Percentiles rank a stretch among this genome's conserved stretches.
phyloP scores from a whole-genome alignment of 1,284 basidiomycete species.

The Neolentinus lepideus region DNA sequence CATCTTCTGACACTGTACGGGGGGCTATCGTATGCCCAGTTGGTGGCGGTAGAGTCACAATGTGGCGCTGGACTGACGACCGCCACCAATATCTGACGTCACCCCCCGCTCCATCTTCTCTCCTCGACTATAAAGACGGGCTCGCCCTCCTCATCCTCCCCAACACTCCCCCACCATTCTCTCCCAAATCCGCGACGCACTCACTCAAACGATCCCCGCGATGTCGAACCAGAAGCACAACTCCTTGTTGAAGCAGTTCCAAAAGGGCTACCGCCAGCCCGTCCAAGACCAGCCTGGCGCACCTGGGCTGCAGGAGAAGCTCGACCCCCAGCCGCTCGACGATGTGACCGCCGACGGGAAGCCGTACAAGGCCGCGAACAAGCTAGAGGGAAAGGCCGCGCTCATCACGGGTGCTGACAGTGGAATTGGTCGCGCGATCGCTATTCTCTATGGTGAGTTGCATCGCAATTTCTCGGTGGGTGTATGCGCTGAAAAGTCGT shows the following conservation, averaged over 20 bases:
- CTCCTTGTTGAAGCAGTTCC: slow-evolving; percentile 19
- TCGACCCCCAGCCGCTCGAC: slow-evolving; percentile 37
- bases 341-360: slow-evolving; percentile 42
- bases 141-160: neutral
- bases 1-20: too few species aligned
- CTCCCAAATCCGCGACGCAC: neutral
- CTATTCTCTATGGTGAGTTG: slow-evolving; percentile 27
- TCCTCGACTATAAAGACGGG: neutral
- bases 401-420: slow-evolving; percentile 45
- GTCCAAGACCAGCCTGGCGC: slow-evolving; percentile 19
- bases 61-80: neutral
- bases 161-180: neutral
- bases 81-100: neutral
- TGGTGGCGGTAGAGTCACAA: neutral
- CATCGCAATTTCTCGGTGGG: slow-evolving; percentile 4
- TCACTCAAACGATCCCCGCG: neutral
- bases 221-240: neutral
- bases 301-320: slow-evolving; percentile 20
- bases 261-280: slow-evolving; percentile 23
- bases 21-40: too few species aligned
- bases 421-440: slow-evolving; percentile 36
- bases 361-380: slow-evolving; percentile 30
- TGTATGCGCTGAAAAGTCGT: slow-evolving; percentile 7
- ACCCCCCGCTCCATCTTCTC: neutral
- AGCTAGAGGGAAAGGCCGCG: slow-evolving; percentile 39